Percentiles rank a stretch among this genome's conserved stretches.
These are phyloP conservation scores for Plantago ovata DNA, from an alignment of 257 asterid species.

Conservation along the genomic window DNA sequence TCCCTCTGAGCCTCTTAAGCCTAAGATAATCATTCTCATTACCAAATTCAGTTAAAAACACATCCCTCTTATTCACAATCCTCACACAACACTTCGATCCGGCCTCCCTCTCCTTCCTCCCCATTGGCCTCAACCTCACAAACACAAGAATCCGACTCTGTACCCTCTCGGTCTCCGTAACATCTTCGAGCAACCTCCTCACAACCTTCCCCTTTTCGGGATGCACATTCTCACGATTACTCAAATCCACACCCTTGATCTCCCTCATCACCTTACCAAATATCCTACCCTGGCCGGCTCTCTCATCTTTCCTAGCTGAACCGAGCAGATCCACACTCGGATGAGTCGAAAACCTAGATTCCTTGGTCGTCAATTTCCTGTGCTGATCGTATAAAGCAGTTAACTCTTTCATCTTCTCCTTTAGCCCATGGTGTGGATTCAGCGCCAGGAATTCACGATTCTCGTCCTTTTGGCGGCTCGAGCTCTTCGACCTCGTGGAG, in stretches of 20 bases:
- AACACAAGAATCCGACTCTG: slow-evolving; percentile 53
- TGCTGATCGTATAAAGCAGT: slow-evolving; percentile 63
- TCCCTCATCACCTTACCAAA: slow-evolving; percentile 32
- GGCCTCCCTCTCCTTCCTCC: slow-evolving; percentile 50
- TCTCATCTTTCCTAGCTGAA: slow-evolving; percentile 22
- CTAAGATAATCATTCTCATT: slow-evolving; percentile 54
- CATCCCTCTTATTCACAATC: slow-evolving; percentile 51
- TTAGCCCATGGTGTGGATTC: slow-evolving; percentile 58
- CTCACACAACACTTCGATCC: slow-evolving; percentile 56
- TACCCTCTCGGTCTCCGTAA: slow-evolving; percentile 16
- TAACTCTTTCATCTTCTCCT: slow-evolving; percentile 57
- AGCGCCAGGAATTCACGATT: neutral
- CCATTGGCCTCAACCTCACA: slow-evolving; percentile 64
- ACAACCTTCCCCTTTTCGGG: slow-evolving; percentile 29
- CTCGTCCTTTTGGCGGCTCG: neutral
- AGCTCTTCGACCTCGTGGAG: slow-evolving; percentile 10
- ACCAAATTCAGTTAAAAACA: slow-evolving; percentile 47
- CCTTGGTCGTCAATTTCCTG: slow-evolving; percentile 30
- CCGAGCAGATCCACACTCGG: slow-evolving; percentile 44
- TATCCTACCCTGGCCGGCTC: slow-evolving; percentile 10
- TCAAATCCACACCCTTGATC: slow-evolving; percentile 27
- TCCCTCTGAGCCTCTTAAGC: slow-evolving; percentile 55
- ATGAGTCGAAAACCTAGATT: slow-evolving; percentile 40
- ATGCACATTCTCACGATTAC: slow-evolving; percentile 24
- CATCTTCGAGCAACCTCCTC: slow-evolving; percentile 36